These are phyloP conservation scores for Penicillium maclennaniae DNA, from an alignment of 495 filamentous ascomycete species.

Conservation along the genomic window DNA sequence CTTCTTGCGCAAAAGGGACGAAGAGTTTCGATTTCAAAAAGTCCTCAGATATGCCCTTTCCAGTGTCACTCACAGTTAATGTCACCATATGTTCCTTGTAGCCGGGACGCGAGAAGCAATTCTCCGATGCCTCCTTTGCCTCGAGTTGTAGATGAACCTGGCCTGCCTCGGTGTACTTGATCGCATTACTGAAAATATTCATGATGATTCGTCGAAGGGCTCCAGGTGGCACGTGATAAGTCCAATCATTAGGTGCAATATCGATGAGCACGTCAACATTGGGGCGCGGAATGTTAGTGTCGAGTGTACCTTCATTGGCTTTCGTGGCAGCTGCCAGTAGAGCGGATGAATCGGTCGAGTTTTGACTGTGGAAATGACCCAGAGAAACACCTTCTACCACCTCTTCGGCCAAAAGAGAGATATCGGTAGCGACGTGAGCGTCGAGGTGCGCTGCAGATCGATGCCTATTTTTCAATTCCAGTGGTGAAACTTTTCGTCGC, in stretches of 20 bases:
- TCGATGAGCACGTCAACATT: constrained; percentile 60
- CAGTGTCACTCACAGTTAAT: constrained; percentile 61
- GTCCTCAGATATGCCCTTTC: constrained; percentile 67
- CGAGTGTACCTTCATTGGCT: background rate
- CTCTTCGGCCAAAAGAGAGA: constrained; percentile 44
- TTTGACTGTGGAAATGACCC: constrained; percentile 44
- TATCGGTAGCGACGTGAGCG: constrained; percentile 39
- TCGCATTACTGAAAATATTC: constrained; percentile 78
- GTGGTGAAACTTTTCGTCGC: constrained; percentile 24
- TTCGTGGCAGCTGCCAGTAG: constrained; percentile 20
- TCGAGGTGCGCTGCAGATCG: constrained; percentile 40
- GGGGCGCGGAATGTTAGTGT: background rate
- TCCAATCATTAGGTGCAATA: constrained; percentile 56
- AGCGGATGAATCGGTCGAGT: constrained; percentile 25
- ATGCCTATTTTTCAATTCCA: constrained; percentile 30
- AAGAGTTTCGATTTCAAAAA: constrained; percentile 65
- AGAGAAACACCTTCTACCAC: constrained; percentile 51
- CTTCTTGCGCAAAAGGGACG: constrained; percentile 73
- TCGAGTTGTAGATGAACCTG: constrained; percentile 59
- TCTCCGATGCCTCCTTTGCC: constrained; percentile 34
- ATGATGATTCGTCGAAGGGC: constrained; percentile 72
- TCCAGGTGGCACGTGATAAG: constrained; percentile 65
- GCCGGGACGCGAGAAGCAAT: constrained; percentile 29
- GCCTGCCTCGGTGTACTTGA: constrained; percentile 72
- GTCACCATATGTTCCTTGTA: constrained; percentile 36